phyloP scores from a whole-genome alignment of 2,329 filamentous ascomycete genomes.

The Sclerotinia subarctica region DNA sequence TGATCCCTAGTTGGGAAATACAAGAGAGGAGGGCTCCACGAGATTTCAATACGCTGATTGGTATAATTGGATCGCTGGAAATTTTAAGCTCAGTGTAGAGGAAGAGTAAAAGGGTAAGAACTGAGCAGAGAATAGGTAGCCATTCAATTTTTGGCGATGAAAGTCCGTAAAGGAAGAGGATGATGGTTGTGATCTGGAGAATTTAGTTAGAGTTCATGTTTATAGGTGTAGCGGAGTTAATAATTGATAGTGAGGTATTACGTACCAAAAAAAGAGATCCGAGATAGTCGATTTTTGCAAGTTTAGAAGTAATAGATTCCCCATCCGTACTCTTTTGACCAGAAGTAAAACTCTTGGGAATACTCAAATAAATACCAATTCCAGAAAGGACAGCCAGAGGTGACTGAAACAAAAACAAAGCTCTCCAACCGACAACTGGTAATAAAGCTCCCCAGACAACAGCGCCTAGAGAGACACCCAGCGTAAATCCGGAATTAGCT shows the following conservation, averaged over 20 bases:
- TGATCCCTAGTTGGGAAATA: conserved; percentile 69
- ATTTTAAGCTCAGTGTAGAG: conserved; percentile 61
- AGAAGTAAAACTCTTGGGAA: conserved; percentile 50
- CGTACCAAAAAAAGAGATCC: conserved; percentile 65
- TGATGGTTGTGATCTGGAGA: conserved; percentile 59
- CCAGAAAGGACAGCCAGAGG: conserved; percentile 62
- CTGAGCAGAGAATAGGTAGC: conserved; percentile 58
- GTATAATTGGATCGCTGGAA: conserved; percentile 70
- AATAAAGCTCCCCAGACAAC: conserved; percentile 66
- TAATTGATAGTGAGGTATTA: background rate
- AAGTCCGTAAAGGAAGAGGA: conserved; percentile 70
- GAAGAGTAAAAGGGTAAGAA: conserved; percentile 51
- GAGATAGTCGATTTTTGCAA: conserved; percentile 69
- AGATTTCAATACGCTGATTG: conserved; percentile 65
- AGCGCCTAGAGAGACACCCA: conserved; percentile 68
- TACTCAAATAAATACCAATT: conserved; percentile 59
- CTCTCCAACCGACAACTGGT: conserved; percentile 65
- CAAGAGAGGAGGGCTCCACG: conserved; percentile 71
- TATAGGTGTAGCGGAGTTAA: background rate
- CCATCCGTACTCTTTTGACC: conserved; percentile 40
- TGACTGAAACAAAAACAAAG: conserved; percentile 70
- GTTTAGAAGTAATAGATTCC: conserved; percentile 48
- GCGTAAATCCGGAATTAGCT: conserved; percentile 69
- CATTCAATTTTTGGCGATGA: conserved; percentile 59
- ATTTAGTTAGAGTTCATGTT: conserved; percentile 23